Percentiles rank a stretch among this genome's conserved stretches.
phyloP scores from a whole-genome alignment of 352 stramenopile genomes.

The Globisporangium recalcitrans region DNA sequence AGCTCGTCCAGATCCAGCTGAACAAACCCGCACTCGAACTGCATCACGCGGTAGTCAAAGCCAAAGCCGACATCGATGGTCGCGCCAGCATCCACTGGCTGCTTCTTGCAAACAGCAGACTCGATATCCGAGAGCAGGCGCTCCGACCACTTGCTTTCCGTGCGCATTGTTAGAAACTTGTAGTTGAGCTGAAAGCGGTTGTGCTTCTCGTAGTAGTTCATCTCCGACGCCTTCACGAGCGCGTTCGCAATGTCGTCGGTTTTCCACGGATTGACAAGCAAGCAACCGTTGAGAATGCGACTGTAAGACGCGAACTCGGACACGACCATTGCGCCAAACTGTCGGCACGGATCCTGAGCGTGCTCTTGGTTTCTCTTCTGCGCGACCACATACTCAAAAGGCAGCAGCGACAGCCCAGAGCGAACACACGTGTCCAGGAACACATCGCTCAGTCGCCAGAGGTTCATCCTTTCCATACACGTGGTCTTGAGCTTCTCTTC shows the following conservation, averaged over 20 bases:
- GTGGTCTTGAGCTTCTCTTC: conserved; percentile 63
- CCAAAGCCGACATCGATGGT: conserved; percentile 92
- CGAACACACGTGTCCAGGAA: conserved; percentile 70
- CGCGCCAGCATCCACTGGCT: conserved; percentile 37
- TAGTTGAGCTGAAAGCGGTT: conserved; percentile 74
- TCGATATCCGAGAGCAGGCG: conserved; percentile 95
- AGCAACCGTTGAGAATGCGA: conserved; percentile 93
- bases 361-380: conserved; percentile 50
- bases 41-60: conserved; percentile 94
- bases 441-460: conserved; percentile 66
- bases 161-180: conserved; percentile 78
- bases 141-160: conserved; percentile 91
- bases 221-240: conserved; percentile 57
- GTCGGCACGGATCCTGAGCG: conserved; percentile 24
- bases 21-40: conserved; percentile 93
- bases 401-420: conserved; percentile 59
- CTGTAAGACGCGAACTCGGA: conserved; percentile 97
- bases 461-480: conserved; percentile 57
- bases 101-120: conserved; percentile 43
- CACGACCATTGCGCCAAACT: conserved; percentile 89
- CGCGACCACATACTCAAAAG: conserved; percentile 73
- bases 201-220: conserved; percentile 76
- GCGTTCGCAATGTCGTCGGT: conserved; percentile 78
- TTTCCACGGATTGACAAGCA: conserved; percentile 98
- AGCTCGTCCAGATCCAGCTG: conserved; percentile 89